phyloP scores from a whole-genome alignment of 163 green algal genomes.

The Volvox carteri region DNA sequence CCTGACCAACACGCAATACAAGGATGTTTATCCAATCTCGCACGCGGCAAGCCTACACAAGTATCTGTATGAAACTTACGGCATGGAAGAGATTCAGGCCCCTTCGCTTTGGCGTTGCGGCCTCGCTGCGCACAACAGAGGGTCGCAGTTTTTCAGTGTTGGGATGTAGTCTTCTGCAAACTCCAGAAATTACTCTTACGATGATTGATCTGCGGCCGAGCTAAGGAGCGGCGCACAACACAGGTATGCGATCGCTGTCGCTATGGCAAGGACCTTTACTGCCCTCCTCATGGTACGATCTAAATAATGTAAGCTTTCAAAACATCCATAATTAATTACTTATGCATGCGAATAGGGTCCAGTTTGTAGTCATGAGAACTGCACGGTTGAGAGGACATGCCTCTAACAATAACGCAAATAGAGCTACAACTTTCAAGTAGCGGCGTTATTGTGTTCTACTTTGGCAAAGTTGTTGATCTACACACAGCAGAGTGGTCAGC shows the following conservation, averaged over 20 bases:
- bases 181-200: background rate
- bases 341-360: background rate
- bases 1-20: constrained; percentile 47
- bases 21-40: background rate
- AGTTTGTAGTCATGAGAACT: background rate
- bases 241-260: constrained; percentile 1
- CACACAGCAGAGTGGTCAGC: no score
- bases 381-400: no score
- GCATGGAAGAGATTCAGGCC: constrained; percentile 33
- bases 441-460: no score
- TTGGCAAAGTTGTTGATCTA: no score
- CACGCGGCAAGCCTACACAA: background rate
- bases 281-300: background rate
- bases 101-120: background rate
- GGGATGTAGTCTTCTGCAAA: background rate
- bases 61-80: background rate
- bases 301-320: background rate
- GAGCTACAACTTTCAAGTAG: no score
- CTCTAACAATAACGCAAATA: no score
- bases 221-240: background rate
- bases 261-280: background rate
- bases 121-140: background rate
- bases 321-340: constrained; percentile 7
- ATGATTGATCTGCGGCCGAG: background rate
- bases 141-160: background rate